phyloP scores from a whole-genome alignment of 257 asterid species.

The Solanum medicagineum region DNA sequence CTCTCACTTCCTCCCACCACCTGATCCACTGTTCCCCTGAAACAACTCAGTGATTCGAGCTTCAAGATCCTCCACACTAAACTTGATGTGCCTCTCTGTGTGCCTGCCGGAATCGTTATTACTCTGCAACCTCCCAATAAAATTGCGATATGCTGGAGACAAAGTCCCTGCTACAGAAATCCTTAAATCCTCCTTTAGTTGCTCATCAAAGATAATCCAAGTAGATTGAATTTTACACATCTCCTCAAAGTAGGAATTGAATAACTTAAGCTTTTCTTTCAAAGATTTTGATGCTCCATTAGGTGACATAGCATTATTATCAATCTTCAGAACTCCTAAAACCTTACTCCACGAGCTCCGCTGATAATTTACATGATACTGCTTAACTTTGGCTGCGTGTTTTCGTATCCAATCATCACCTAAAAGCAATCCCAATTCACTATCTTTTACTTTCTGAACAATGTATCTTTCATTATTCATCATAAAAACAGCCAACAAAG shows the following conservation, averaged over 20 bases:
- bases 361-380: conserved; percentile 71
- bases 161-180: conserved; percentile 39
- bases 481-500: conserved; percentile 68
- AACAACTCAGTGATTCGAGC: conserved; percentile 58
- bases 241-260: conserved; percentile 70
- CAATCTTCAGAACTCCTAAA: conserved; percentile 58
- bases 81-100: conserved; percentile 61
- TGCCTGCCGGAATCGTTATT: conserved; percentile 45
- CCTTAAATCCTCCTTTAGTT: conserved; percentile 66
- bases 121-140: conserved; percentile 45
- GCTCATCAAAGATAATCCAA: conserved; percentile 81
- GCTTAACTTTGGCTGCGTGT: conserved; percentile 64
- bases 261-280: conserved; percentile 73
- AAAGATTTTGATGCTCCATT: conserved; percentile 39
- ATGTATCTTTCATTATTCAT: conserved; percentile 89
- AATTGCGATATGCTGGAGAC: conserved; percentile 55
- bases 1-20: conserved; percentile 52
- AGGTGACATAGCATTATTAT: conserved; percentile 42
- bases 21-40: conserved; percentile 23
- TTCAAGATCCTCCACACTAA: conserved; percentile 61
- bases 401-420: conserved; percentile 91
- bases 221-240: conserved; percentile 50
- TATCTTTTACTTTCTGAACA: conserved; percentile 57
- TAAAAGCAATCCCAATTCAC: conserved; percentile 62
- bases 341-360: conserved; percentile 91